phyloP scores from a whole-genome alignment of 441 rosid genomes.

The Arabidopsis lyrata region DNA sequence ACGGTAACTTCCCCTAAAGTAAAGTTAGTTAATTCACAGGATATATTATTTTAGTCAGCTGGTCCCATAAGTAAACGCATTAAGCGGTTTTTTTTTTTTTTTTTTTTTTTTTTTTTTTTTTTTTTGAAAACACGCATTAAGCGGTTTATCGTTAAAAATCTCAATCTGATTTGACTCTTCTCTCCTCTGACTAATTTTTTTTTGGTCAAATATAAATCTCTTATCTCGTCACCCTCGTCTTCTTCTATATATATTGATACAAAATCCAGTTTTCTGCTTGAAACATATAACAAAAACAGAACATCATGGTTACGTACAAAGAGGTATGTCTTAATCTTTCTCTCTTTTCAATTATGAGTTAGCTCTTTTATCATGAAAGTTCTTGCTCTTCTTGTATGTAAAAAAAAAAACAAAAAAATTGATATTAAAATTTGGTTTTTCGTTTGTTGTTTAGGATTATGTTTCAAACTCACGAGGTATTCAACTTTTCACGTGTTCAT shows the following conservation, averaged over 20 bases:
- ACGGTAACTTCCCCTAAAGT: background rate
- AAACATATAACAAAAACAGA: conserved; percentile 9
- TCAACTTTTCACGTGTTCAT: conserved; percentile 72
- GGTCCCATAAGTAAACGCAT: conserved; percentile 5
- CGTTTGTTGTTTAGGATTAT: conserved; percentile 60
- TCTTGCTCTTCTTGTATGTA: background rate
- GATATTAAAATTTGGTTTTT: background rate
- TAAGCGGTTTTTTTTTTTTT: conserved; percentile 11
- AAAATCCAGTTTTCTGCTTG: conserved; percentile 4
- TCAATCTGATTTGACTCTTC: background rate
- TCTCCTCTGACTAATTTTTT: background rate
- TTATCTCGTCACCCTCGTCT: conserved; percentile 1
- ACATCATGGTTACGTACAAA: conserved; percentile 31
- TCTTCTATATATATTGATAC: conserved; percentile 20
- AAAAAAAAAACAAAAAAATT: background rate
- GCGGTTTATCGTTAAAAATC: conserved; percentile 1
- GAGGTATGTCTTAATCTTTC: conserved; percentile 31
- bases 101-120: too few relatives aligned
- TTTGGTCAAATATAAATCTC: conserved; percentile 2
- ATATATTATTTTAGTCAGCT: background rate
- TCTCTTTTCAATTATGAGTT: conserved; percentile 7
- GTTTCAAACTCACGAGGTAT: conserved; percentile 60
- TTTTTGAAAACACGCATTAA: too few relatives aligned
- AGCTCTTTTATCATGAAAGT: conserved; percentile 44
- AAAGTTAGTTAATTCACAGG: background rate